Evolutionary conservation across 495 filamentous ascomycete species (phyloP).

Genomic region (Hypoxylon fuscum): DNA sequence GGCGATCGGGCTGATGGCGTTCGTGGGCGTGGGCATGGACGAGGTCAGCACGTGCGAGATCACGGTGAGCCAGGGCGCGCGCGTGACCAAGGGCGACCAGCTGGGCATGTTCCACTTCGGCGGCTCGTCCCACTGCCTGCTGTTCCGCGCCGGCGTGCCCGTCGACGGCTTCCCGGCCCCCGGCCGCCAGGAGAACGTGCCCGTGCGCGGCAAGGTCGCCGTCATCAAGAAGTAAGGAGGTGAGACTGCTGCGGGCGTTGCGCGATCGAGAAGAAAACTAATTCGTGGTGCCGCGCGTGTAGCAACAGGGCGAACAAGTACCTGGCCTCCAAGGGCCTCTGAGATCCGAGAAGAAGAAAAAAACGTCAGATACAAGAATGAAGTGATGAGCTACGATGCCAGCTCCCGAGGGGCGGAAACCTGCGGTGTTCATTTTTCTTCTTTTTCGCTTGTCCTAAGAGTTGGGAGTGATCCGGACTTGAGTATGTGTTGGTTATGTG

Average conservation of each 20-base stretch:
- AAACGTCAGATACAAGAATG: no score
- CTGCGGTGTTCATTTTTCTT: no score
- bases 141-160: conserved; percentile 61
- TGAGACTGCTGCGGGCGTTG: neutral
- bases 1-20: conserved; percentile 70
- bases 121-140: conserved; percentile 69
- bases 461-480: no score
- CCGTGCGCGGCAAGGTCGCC: conserved; percentile 63
- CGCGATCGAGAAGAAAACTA: neutral
- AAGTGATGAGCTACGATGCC: no score
- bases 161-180: conserved; percentile 59
- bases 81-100: conserved; percentile 70
- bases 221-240: conserved; percentile 45
- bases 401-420: no score
- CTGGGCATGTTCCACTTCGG: conserved; percentile 81
- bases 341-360: no score
- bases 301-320: neutral
- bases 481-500: no score
- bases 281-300: neutral
- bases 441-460: no score
- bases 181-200: conserved; percentile 62
- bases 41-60: conserved; percentile 76
- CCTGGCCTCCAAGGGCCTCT: no score
- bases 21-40: conserved; percentile 74
- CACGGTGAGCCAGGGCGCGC: conserved; percentile 67